These are phyloP conservation scores for Verticillium nonalfalfae DNA, from an alignment of 2,329 filamentous ascomycete species.

Conservation along the genomic window DNA sequence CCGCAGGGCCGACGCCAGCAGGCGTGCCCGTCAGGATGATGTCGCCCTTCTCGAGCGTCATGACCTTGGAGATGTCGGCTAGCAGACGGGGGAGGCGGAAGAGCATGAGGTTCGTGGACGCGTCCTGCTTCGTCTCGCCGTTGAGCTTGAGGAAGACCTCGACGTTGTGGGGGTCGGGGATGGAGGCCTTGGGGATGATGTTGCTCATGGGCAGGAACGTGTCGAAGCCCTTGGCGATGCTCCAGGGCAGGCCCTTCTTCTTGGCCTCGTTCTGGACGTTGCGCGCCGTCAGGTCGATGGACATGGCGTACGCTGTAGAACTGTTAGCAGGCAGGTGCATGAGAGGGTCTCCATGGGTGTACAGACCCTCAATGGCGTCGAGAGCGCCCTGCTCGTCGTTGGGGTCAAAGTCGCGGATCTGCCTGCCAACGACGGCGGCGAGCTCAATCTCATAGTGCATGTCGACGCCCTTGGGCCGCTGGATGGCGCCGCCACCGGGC, in stretches of 20 bases:
- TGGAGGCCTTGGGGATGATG: conserved; percentile 70
- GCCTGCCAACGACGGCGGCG: conserved; percentile 80
- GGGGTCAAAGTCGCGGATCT: conserved; percentile 66
- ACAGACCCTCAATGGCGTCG: conserved; percentile 71
- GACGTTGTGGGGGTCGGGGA: conserved; percentile 82
- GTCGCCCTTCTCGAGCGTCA: conserved; percentile 89
- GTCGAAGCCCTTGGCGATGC: conserved; percentile 95
- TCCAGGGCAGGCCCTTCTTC: conserved; percentile 93
- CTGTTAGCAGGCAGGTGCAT: background rate
- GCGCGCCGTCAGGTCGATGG: conserved; percentile 95
- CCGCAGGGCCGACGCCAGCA: conserved; percentile 85
- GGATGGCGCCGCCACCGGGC: conserved; percentile 70
- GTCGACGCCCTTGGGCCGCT: conserved; percentile 75
- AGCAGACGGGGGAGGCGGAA: conserved; percentile 84
- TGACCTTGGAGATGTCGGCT: conserved; percentile 88
- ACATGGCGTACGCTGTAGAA: conserved; percentile 68
- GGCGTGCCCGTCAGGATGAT: conserved; percentile 95
- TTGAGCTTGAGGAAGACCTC: conserved; percentile 86
- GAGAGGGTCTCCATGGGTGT: background rate
- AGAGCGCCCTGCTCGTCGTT: conserved; percentile 70
- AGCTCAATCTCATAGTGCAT: conserved; percentile 96
- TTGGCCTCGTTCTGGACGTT: conserved; percentile 96
- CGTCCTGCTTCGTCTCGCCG: conserved; percentile 68
- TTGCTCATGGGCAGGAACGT: conserved; percentile 88
- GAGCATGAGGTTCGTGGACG: conserved; percentile 91